phyloP scores from a whole-genome alignment of 2,329 filamentous ascomycete species.

The Fusarium ambrosium region DNA sequence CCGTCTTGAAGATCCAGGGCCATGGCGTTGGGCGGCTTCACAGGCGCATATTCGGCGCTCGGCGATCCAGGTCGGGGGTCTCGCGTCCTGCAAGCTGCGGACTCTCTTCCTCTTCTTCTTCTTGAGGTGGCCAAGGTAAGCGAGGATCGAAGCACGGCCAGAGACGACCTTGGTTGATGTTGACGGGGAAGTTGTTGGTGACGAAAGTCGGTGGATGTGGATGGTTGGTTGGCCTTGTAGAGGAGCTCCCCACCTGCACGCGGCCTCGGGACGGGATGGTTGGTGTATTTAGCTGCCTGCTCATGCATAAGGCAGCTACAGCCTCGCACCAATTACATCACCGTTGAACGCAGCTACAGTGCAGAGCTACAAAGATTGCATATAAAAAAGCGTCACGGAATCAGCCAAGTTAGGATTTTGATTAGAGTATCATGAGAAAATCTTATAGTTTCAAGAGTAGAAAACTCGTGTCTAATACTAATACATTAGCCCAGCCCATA shows the following conservation, averaged over 20 bases:
- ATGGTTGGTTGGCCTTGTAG: constrained; percentile 7
- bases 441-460: background rate
- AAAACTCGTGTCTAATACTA: constrained; percentile 6
- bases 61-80: background rate
- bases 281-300: constrained; percentile 20
- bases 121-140: background rate
- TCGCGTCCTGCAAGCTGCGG: constrained; percentile 11
- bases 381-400: background rate
- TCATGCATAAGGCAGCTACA: constrained; percentile 32
- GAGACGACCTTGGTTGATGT: constrained; percentile 20
- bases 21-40: constrained; percentile 48
- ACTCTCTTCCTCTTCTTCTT: background rate
- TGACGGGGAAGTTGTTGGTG: constrained; percentile 27
- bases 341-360: constrained; percentile 18
- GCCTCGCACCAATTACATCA: constrained; percentile 31
- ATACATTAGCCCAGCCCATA: background rate
- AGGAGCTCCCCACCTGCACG: constrained; percentile 33
- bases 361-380: background rate
- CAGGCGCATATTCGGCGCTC: constrained; percentile 40
- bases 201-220: constrained; percentile 29
- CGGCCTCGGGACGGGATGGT: background rate
- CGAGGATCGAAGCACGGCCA: background rate
- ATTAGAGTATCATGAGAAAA: background rate
- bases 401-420: background rate
- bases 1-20: constrained; percentile 65